Evolutionary conservation across 2,329 filamentous ascomycete species (phyloP), one percentile per base, ranked within the genome.

Genomic region (Thyridium curvatum): DNA sequence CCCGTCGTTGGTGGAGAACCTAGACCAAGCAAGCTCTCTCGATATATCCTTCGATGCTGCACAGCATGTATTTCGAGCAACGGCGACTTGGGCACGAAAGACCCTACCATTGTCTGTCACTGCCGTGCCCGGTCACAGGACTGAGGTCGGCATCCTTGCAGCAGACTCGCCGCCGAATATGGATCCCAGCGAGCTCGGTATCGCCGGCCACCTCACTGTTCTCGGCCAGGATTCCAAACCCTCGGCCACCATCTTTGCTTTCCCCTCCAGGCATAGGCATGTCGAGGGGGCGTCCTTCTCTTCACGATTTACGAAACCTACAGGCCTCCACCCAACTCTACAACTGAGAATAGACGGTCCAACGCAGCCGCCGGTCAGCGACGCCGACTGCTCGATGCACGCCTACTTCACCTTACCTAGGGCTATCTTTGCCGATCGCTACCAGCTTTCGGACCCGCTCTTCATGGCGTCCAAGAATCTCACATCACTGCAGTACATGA

Each of bases 391-490:
- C 60, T 73, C 74, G 13, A 68, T 90, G 1, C 82, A 95, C 61
- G 76, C 85, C 10, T 87, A 94, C 60, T 65, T 95, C 18, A 94
- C 87, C 1, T 75, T 96, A 3, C 90, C 91, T 1, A 85, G 82
- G 18, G 65, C 72, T 35, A 71, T 96, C 45, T 96, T 97, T 61
- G 78, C 85, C 30, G 91, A 97, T 66, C 82, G 82, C 53, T 94
- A 95, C 62, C 88, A 94, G 60, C 74, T 96, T 43, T 71, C 68
- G 17, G 86, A 90, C 56, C 62, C 74, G 1, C 71, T 95, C 5
- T 93, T 94, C 62, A 72, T 94, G 21, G 61, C 77, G 4, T 90
- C 87, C 1, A 88, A 94, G 52, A 87, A 94, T 53, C 72, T 96
- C 15, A 69, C 72, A 3, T 68, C 75, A 2, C 65, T 94, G 31